phyloP scores from a whole-genome alignment of 345 rosid species.

The Eucalyptus viminalis region DNA sequence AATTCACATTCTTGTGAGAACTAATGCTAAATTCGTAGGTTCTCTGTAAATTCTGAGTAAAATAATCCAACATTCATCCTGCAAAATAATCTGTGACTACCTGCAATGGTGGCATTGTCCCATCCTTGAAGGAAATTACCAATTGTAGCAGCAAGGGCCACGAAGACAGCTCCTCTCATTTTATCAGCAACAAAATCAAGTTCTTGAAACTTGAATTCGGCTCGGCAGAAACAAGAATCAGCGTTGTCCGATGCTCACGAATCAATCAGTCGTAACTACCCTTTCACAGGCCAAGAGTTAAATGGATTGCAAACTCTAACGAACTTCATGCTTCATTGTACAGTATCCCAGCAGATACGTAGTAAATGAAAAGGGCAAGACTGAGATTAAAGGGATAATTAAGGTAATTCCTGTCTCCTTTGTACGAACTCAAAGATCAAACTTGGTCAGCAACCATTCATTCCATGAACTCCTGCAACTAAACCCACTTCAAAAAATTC shows the following conservation, averaged over 20 bases:
- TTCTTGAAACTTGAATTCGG: neutral
- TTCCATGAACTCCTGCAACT: neutral
- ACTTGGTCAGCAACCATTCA: neutral
- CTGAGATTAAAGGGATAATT: neutral
- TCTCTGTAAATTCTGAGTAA: neutral
- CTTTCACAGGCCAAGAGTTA: neutral
- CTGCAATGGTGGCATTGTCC: conserved; percentile 99
- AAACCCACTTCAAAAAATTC: neutral
- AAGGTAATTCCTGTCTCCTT: neutral
- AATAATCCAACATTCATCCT: neutral
- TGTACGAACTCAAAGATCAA: neutral
- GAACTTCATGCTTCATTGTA: neutral
- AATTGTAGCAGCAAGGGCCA: conserved; percentile 82
- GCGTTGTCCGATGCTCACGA: neutral
- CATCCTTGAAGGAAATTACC: conserved; percentile 99
- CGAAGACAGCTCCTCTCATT: conserved; percentile 80
- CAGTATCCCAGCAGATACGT: neutral
- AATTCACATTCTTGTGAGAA: neutral
- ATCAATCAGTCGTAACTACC: neutral
- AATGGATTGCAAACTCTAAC: neutral
- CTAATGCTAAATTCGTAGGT: neutral
- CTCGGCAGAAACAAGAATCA: neutral
- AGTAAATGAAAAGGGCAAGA: neutral
- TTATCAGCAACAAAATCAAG: neutral
- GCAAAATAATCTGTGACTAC: conserved; percentile 12